phyloP scores from a whole-genome alignment of 1,284 basidiomycete species.

The Chondrostereum purpureum region DNA sequence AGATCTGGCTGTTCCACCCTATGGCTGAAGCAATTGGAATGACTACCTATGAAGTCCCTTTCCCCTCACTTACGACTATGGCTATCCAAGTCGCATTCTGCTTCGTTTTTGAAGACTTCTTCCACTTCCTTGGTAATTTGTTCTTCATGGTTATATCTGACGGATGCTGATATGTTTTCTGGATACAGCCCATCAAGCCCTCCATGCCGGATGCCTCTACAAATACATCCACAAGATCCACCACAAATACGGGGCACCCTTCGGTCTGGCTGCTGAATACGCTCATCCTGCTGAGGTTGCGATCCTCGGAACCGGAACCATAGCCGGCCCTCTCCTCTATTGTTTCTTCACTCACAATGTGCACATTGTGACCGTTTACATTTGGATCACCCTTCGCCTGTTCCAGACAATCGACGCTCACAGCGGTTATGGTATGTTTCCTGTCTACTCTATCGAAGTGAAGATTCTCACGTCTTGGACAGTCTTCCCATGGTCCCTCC shows the following conservation, averaged over 20 bases:
- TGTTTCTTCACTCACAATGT: conserved; percentile 68
- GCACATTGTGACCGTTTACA: conserved; percentile 89
- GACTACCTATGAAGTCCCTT: conserved; percentile 89
- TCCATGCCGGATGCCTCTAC: conserved; percentile 90
- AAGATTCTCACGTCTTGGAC: background rate
- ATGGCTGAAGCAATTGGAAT: conserved; percentile 88
- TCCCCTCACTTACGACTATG: conserved; percentile 71
- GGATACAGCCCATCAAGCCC: conserved; percentile 74
- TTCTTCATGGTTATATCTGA: background rate
- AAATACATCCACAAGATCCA: conserved; percentile 98
- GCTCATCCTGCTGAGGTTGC: conserved; percentile 93
- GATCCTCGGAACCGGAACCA: conserved; percentile 84
- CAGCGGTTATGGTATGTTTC: conserved; percentile 81
- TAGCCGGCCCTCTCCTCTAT: conserved; percentile 83
- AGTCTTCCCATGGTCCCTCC: conserved; percentile 98
- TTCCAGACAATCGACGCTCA: conserved; percentile 98
- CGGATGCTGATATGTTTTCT: no score
- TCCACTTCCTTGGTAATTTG: conserved; percentile 71
- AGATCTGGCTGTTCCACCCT: conserved; percentile 98
- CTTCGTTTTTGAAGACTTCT: conserved; percentile 95
- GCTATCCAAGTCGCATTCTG: conserved; percentile 82
- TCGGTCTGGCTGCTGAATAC: conserved; percentile 97
- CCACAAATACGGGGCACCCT: conserved; percentile 96
- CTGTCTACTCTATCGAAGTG: conserved; percentile 2
- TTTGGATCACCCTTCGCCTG: conserved; percentile 91